phyloP scores from a whole-genome alignment of 495 filamentous ascomycete genomes.

The Podospora didyma region DNA sequence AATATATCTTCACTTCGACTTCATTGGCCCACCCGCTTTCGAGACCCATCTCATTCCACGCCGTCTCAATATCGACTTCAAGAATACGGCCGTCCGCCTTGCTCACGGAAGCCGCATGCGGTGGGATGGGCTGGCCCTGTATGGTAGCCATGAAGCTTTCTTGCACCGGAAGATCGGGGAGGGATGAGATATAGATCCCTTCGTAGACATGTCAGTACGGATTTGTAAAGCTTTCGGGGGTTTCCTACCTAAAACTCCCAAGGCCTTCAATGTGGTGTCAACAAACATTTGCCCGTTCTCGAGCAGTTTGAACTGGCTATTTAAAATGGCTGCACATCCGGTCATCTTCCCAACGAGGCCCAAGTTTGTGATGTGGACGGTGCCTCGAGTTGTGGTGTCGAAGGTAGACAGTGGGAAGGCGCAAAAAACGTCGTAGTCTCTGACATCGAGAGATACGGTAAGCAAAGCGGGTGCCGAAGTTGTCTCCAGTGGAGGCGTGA shows the following conservation, averaged over 20 bases:
- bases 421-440: conserved; percentile 79
- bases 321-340: conserved; percentile 71
- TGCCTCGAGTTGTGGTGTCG: conserved; percentile 35
- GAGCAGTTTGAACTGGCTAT: conserved; percentile 50
- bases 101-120: conserved; percentile 59
- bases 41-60: conserved; percentile 74
- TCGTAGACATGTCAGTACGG: not conserved
- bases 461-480: conserved; percentile 42
- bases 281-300: conserved; percentile 59
- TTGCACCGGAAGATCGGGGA: conserved; percentile 55
- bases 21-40: conserved; percentile 81
- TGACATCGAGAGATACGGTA: conserved; percentile 53
- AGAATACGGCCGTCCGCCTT: conserved; percentile 56
- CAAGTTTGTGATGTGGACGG: conserved; percentile 57
- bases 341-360: conserved; percentile 89
- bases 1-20: conserved; percentile 64
- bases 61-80: conserved; percentile 69
- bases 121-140: conserved; percentile 62
- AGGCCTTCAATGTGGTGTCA: conserved; percentile 67
- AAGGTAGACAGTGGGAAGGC: conserved; percentile 63
- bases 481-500: conserved; percentile 48
- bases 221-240: not conserved
- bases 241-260: conserved; percentile 69
- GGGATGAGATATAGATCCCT: conserved; percentile 69
- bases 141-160: conserved; percentile 75